Percentiles rank a stretch among this genome's conserved stretches.
Evolutionary conservation across 2,329 filamentous ascomycete species (phyloP).

Genomic region (Xylaria sp.): DNA sequence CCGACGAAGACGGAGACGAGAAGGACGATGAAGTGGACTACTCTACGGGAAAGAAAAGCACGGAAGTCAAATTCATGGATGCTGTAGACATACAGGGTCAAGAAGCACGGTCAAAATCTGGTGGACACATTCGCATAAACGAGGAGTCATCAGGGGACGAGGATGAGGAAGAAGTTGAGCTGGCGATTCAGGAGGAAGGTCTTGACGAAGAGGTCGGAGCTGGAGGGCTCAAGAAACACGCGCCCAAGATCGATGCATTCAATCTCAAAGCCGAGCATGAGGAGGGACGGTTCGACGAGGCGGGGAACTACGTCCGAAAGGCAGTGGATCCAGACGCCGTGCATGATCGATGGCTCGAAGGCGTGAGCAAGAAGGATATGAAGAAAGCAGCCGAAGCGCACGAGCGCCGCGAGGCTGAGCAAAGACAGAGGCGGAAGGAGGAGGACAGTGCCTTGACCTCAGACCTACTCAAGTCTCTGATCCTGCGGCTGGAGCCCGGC

Average conservation of each 20-base stretch:
- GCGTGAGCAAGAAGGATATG: conserved; percentile 92
- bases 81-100: conserved; percentile 74
- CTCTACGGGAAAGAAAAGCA: conserved; percentile 60
- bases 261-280: conserved; percentile 91
- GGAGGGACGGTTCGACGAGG: conserved; percentile 88
- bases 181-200: conserved; percentile 74
- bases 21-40: conserved; percentile 56
- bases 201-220: conserved; percentile 89
- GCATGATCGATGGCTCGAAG: conserved; percentile 91
- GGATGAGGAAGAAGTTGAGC: conserved; percentile 71
- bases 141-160: conserved; percentile 58
- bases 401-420: conserved; percentile 79
- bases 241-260: conserved; percentile 93
- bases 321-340: conserved; percentile 85
- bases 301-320: conserved; percentile 89
- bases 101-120: conserved; percentile 71
- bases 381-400: conserved; percentile 84
- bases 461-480: conserved; percentile 74
- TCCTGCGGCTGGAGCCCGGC: conserved; percentile 71
- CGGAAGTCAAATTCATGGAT: conserved; percentile 64
- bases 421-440: conserved; percentile 68
- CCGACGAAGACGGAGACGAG: conserved; percentile 59
- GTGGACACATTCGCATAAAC: conserved; percentile 69
- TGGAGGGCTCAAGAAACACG: conserved; percentile 88
- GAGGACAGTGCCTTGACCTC: conserved; percentile 75